Evolutionary conservation across 2,329 filamentous ascomycete genomes (phyloP).

Genomic region (Penicillium corylophilum): DNA sequence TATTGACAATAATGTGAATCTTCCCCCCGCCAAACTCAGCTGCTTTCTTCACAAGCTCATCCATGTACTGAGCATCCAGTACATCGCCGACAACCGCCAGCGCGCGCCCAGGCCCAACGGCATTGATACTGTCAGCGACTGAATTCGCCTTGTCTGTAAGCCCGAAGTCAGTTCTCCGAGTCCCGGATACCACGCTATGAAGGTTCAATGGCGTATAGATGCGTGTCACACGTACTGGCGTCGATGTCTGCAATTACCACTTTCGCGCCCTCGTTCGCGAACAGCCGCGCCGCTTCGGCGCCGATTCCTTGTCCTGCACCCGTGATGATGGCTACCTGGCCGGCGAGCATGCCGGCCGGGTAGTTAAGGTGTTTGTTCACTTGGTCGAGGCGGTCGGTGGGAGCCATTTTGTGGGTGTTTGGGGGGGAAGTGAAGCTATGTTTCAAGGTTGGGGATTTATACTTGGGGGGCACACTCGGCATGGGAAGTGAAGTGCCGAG

Average conservation of each 20-base stretch:
- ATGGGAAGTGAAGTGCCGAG: conserved; percentile 21
- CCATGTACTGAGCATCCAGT: conserved; percentile 68
- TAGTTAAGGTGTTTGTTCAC: conserved; percentile 78
- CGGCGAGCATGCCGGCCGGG: conserved; percentile 73
- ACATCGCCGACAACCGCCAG: conserved; percentile 76
- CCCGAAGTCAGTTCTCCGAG: background rate
- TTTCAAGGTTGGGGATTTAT: conserved; percentile 15
- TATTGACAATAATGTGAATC: conserved; percentile 89
- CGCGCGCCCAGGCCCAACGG: conserved; percentile 61
- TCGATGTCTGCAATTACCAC: conserved; percentile 85
- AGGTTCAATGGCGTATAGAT: background rate
- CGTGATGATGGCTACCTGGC: conserved; percentile 84
- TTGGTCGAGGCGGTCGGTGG: conserved; percentile 63
- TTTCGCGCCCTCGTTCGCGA: conserved; percentile 84
- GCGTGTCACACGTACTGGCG: conserved; percentile 49
- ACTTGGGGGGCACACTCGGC: conserved; percentile 12
- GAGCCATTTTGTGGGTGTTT: conserved; percentile 36
- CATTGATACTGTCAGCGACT: conserved; percentile 70
- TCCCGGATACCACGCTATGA: background rate
- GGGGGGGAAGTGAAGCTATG: conserved; percentile 1
- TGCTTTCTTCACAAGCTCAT: conserved; percentile 68
- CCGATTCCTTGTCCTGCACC: conserved; percentile 85
- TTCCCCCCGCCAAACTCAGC: conserved; percentile 82
- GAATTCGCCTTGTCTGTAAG: conserved; percentile 63
- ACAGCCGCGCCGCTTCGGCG: conserved; percentile 76